Evolutionary conservation across 2,329 filamentous ascomycete species (phyloP), one percentile per base, ranked within the genome.

Genomic region (Tolypocladium ovalisporum): DNA sequence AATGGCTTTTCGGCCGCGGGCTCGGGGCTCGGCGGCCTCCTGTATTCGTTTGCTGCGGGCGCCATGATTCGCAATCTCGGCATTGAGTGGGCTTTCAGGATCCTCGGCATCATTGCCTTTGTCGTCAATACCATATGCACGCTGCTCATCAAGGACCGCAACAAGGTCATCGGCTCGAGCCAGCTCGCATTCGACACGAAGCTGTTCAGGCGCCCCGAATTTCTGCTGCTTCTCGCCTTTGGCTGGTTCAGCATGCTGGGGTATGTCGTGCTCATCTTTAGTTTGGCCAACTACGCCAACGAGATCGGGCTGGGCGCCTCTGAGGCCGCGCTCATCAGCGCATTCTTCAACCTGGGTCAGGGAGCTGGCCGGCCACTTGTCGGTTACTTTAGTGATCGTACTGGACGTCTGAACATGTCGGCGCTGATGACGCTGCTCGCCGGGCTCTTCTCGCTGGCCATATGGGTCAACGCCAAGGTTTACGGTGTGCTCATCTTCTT

Each of bases 241-340:
- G 85, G 86, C 9, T 83, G 85, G 70, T 84, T 92, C 61, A 85
- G 80, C 59, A 83, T 92, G 72, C 73, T 93, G 17, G 87, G 80
- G 6, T 93, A 93, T 64, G 79, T 89, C 32, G 86, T 90, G 5
- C 77, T 91, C n/a, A 79, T 91, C 51, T 93, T 91, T 70, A 87
- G 83, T 13, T 73, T 92, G 52, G 84, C 88, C 17, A 88, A 86
- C 67, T 93, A 90, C 66, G 86, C 86, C 40, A 78, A 81, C 57
- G 79, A 78, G 5, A 81, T 91, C 49, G 88, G 88, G 1, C 79
- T 91, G 35, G 77, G 78, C 1, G 76, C 87, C 2, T 77, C 80
- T 6, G 84, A 92, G 65, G 88, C 86, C 8, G 84, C 85, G 0
- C 76, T 90, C 19, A 78, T 90, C 52, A 86, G 83, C n/a, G 89